Percentiles rank a stretch among this genome's conserved stretches.
These are phyloP conservation scores for Scutellaria minor DNA, from an alignment of 257 asterid genomes.

Conservation along the genomic window DNA sequence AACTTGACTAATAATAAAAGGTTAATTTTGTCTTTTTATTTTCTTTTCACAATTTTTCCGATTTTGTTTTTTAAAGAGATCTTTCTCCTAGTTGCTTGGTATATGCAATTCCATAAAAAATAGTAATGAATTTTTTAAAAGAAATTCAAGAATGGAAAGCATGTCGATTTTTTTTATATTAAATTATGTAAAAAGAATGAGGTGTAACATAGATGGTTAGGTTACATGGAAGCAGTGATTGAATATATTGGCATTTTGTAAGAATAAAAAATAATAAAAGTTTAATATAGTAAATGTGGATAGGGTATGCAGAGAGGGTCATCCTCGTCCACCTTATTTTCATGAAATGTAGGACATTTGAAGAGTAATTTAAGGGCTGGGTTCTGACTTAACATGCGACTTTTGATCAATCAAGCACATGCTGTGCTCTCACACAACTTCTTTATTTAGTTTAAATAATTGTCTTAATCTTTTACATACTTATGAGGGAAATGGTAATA, in stretches of 20 bases:
- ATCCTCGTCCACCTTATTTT: constrained; percentile 33
- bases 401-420: constrained; percentile 37
- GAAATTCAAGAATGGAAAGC: too few species aligned
- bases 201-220: neutral
- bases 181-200: neutral
- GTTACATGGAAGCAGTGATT: constrained; percentile 7
- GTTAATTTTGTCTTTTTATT: constrained; percentile 33
- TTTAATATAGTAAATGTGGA: neutral
- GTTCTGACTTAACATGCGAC: constrained; percentile 29
- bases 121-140: too few species aligned
- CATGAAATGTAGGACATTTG: constrained; percentile 31
- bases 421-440: constrained; percentile 32
- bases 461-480: neutral
- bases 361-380: constrained; percentile 34
- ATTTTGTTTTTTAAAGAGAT: too few species aligned
- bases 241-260: constrained; percentile 28
- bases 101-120: too few species aligned
- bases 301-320: neutral
- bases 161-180: neutral
- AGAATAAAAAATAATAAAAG: neutral
- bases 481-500: too few species aligned
- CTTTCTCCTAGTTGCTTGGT: too few species aligned
- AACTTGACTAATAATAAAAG: constrained; percentile 14
- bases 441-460: neutral
- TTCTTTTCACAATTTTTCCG: neutral